Percentiles rank a stretch among this genome's conserved stretches.
Conservation (phyloP, 176 grass and related monocot genomes). For the Tillandsia leiboldiana region DNA sequence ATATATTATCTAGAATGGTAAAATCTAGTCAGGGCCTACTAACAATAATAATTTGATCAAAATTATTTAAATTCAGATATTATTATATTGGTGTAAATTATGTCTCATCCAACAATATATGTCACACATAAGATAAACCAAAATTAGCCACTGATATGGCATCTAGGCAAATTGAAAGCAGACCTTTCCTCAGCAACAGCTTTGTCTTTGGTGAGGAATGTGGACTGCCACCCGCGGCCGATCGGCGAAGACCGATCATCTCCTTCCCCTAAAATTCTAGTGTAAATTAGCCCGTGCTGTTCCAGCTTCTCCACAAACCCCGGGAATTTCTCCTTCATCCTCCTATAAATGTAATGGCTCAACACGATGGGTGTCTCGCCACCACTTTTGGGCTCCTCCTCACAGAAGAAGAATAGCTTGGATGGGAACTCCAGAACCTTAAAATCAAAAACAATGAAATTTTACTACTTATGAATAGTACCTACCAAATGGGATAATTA, state of each 20-base stretch:
- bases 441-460: background rate
- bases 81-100: too few relatives aligned
- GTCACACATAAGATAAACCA: background rate
- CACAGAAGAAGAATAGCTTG: conserved; percentile 92
- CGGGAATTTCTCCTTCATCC: conserved; percentile 50
- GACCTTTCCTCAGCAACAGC: conserved; percentile 59
- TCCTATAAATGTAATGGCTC: conserved; percentile 70
- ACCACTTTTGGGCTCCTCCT: conserved; percentile 53
- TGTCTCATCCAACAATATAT: too few relatives aligned
- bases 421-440: conserved; percentile 74
- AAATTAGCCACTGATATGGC: background rate
- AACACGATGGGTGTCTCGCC: conserved; percentile 81
- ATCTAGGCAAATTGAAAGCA: background rate
- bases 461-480: background rate
- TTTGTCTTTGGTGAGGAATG: conserved; percentile 85
- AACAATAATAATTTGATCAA: too few relatives aligned
- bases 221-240: conserved; percentile 90
- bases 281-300: conserved; percentile 60
- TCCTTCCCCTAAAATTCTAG: conserved; percentile 65
- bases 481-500: too few relatives aligned
- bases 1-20: background rate
- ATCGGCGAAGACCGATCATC: conserved; percentile 88
- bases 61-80: too few relatives aligned
- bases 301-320: conserved; percentile 84
- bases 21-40: background rate